Conservation (phyloP, 2,329 filamentous ascomycete genomes). For the Gyromitra esculenta region DNA sequence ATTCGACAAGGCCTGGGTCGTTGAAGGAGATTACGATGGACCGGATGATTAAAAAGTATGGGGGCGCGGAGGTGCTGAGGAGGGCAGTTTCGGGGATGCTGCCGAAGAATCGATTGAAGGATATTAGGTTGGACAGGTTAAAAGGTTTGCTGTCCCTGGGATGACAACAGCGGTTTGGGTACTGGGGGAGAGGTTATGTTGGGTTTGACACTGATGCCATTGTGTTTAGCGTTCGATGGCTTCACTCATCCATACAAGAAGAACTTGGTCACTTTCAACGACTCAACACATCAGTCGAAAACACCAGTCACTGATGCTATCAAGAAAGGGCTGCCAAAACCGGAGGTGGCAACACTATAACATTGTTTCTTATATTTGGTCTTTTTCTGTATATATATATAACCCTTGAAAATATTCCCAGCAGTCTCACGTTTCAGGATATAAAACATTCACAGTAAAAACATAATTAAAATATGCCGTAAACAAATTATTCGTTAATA, state of each 20-base stretch:
- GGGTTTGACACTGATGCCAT: conserved; percentile 15
- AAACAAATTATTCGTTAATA: neutral
- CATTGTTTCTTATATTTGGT: conserved; percentile 13
- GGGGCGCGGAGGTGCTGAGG: conserved; percentile 87
- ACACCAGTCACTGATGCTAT: conserved; percentile 54
- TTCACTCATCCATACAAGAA: conserved; percentile 87
- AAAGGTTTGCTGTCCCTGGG: conserved; percentile 69
- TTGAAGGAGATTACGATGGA: conserved; percentile 94
- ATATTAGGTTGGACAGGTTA: conserved; percentile 84
- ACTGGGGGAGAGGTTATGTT: conserved; percentile 15
- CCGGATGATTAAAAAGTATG: conserved; percentile 90
- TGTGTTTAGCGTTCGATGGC: conserved; percentile 81
- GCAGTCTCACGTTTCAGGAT: neutral
- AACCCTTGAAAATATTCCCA: conserved; percentile 1
- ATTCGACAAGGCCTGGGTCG: conserved; percentile 88
- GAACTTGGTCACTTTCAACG: conserved; percentile 72
- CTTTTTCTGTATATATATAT: conserved; percentile 35
- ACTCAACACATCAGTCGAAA: conserved; percentile 42
- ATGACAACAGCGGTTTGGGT: neutral
- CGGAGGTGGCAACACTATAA: conserved; percentile 11
- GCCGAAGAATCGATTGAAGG: conserved; percentile 92
- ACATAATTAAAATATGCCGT: neutral
- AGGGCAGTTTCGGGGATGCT: conserved; percentile 96
- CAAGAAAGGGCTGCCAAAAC: conserved; percentile 15
- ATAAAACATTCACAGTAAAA: neutral